Base-by-base conservation (phyloP, 2,329 filamentous ascomycete species). In the Colletotrichum cuscutae region DNA sequence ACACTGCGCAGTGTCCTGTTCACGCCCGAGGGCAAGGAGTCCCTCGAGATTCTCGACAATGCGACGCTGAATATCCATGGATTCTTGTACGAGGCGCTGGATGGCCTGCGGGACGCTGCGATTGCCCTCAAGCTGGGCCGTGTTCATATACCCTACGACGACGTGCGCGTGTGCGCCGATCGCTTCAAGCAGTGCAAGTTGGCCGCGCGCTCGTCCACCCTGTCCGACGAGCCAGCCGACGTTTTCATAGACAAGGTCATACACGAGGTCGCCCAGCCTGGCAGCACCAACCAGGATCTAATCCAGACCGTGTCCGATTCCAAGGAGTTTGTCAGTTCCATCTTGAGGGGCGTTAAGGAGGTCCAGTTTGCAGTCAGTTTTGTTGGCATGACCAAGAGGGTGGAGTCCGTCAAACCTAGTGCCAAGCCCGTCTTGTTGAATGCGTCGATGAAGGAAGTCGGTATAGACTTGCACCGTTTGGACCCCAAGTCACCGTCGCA, bases 351-450 rank as follows among this genome's bases (percentile, higher is more conserved):
- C 64, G 95, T 99, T 76, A 97, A 98, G 80, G 97, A 99, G 81
- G 93, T 99, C 13, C 97, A 99, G 81, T 94, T 99, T 78, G 96
- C 95, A 0, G 90, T 98, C 79, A 96, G 96, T 82, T 97, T 96
- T 81, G 89, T 98, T 76, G 94, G 95, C 22, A 84, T 99, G 72
- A 95, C 94, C 26, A 97, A 95, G 81, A 92, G 91, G 77, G 88
- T 98, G 13, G 88, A 92, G 52, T 88, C 91, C 2, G 86, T 94
- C 71, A 90, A 91, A 74, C 88, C 92, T 3, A 87, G 88, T 3
- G 90, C 92, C 32, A 87, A 89, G n/a, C 92, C 94, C 4, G 89
- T 98, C 8, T 91, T 93, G 72, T 87, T 98, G 73, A 98, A 96
- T 79, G 89, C 95, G 57, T 95, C 96, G 7, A 97, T 98, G 89